phyloP scores from a whole-genome alignment of 768 basidiomycete species.

The Boletus sp. region DNA sequence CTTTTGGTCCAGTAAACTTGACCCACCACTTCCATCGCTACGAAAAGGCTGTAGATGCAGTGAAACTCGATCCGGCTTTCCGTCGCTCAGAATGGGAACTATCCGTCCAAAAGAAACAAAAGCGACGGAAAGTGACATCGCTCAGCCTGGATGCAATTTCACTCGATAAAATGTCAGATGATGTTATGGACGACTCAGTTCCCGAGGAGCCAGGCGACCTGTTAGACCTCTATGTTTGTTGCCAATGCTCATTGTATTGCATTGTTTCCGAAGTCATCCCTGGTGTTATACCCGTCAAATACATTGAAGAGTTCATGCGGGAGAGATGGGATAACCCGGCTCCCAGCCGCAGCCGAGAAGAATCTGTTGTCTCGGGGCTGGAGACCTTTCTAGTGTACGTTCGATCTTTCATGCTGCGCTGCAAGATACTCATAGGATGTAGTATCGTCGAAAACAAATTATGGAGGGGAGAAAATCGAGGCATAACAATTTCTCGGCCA shows the following conservation, averaged over 20 bases:
- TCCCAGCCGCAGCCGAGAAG: slow-evolving; percentile 50
- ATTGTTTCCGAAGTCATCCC: slow-evolving; percentile 68
- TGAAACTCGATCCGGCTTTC: slow-evolving; percentile 60
- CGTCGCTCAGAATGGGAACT: slow-evolving; percentile 59
- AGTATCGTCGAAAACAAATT: slow-evolving; percentile 75
- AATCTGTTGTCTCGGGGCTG: slow-evolving; percentile 51
- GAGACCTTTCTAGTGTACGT: slow-evolving; percentile 69
- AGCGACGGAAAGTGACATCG: slow-evolving; percentile 48
- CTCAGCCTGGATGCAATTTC: slow-evolving; percentile 32
- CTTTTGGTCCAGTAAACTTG: slow-evolving; percentile 47
- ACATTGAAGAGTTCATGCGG: slow-evolving; percentile 58
- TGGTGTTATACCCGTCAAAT: slow-evolving; percentile 63
- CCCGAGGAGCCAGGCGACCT: slow-evolving; percentile 47
- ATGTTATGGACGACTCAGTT: slow-evolving; percentile 29
- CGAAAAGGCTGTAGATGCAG: slow-evolving; percentile 64
- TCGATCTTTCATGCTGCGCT: not conserved
- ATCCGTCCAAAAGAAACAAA: slow-evolving; percentile 48
- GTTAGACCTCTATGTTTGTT: slow-evolving; percentile 79
- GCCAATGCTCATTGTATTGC: slow-evolving; percentile 76
- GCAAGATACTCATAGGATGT: slow-evolving; percentile 2
- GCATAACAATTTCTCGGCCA: slow-evolving; percentile 49
- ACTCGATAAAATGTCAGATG: slow-evolving; percentile 25
- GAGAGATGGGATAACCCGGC: slow-evolving; percentile 62
- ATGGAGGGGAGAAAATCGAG: slow-evolving; percentile 65
- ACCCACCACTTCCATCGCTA: slow-evolving; percentile 85